These are phyloP conservation scores for Cordyceps pruinosa DNA, from an alignment of 2,329 filamentous ascomycete species.

Conservation along the genomic window DNA sequence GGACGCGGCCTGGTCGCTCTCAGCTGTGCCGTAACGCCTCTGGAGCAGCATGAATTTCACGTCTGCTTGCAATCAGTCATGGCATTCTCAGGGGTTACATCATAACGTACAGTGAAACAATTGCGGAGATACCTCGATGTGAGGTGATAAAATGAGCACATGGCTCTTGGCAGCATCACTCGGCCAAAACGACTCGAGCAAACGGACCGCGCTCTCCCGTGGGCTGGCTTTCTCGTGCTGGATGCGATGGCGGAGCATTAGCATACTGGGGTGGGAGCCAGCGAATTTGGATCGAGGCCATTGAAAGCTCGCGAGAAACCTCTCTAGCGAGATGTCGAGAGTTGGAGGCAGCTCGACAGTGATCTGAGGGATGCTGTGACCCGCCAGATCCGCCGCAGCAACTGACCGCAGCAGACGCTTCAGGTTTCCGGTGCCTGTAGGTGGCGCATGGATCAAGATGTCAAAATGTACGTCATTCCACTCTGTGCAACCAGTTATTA, in stretches of 20 bases:
- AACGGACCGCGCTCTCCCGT: constrained; percentile 65
- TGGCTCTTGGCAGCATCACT: constrained; percentile 56
- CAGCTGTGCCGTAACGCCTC: constrained; percentile 61
- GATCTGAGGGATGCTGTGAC: constrained; percentile 62
- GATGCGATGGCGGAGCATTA: constrained; percentile 72
- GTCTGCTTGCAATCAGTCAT: constrained; percentile 38
- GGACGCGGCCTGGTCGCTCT: constrained; percentile 38
- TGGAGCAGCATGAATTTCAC: constrained; percentile 71
- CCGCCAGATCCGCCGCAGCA: constrained; percentile 65
- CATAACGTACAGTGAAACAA: constrained; percentile 66
- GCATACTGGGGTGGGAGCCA: constrained; percentile 39
- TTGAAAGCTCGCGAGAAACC: constrained; percentile 55
- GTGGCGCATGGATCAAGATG: constrained; percentile 71
- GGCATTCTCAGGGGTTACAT: neutral
- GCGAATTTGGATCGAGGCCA: constrained; percentile 53
- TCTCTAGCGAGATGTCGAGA: constrained; percentile 57
- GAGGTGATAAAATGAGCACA: constrained; percentile 76
- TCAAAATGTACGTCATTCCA: constrained; percentile 78
- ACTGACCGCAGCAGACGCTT: constrained; percentile 73
- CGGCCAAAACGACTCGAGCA: constrained; percentile 87
- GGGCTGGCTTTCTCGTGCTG: constrained; percentile 50
- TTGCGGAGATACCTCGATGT: constrained; percentile 69
- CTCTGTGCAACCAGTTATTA: constrained; percentile 35
- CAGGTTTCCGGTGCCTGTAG: constrained; percentile 64
- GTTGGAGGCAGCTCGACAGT: constrained; percentile 75